Evolutionary conservation across 805 yeast species (phyloP).

Genomic region (Wickerhamomyces silvicola): DNA sequence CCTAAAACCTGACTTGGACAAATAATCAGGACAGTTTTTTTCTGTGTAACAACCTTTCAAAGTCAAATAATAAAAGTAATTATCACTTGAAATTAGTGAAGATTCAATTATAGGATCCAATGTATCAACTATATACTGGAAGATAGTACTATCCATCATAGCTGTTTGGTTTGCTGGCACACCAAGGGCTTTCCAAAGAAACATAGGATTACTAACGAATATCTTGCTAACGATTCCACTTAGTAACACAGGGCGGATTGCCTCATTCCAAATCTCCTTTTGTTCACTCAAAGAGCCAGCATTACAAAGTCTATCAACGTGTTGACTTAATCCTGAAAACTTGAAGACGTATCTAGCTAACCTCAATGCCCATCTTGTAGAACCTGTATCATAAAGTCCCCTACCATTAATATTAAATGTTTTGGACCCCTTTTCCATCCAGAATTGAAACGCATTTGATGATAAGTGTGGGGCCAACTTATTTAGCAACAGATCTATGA

Average conservation of each 20-base stretch:
- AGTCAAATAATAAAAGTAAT: constrained; percentile 71
- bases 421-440: constrained; percentile 58
- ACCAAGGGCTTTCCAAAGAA: constrained; percentile 86
- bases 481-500: constrained; percentile 43
- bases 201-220: constrained; percentile 75
- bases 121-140: constrained; percentile 69
- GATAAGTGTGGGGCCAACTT: constrained; percentile 66
- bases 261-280: constrained; percentile 52
- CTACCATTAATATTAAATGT: constrained; percentile 48
- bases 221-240: constrained; percentile 62
- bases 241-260: constrained; percentile 62
- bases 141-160: constrained; percentile 68
- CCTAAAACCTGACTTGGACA: constrained; percentile 52
- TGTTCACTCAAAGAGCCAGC: constrained; percentile 59
- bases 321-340: constrained; percentile 43
- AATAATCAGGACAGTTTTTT: constrained; percentile 70
- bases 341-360: constrained; percentile 56
- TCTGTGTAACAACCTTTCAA: constrained; percentile 54
- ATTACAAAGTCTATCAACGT: constrained; percentile 49
- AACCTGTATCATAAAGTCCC: constrained; percentile 77
- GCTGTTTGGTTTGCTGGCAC: constrained; percentile 81
- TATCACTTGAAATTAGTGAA: constrained; percentile 60
- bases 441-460: constrained; percentile 74
- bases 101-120: constrained; percentile 66
- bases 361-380: constrained; percentile 80